phyloP scores from a whole-genome alignment of 306 rosid species.

The Pyrus betulifolia region DNA sequence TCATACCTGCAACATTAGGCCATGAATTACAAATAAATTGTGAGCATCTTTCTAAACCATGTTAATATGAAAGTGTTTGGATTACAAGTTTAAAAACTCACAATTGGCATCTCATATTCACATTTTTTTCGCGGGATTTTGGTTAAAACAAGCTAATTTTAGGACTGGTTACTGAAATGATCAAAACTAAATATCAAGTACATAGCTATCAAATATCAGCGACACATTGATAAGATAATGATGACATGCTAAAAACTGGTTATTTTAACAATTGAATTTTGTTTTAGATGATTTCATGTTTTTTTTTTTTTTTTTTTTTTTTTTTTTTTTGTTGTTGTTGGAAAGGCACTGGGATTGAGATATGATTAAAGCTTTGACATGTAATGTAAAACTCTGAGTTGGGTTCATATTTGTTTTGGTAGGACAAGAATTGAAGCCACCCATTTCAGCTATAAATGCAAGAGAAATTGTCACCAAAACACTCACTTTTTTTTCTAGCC shows the following conservation, averaged over 20 bases:
- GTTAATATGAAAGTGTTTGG: not conserved
- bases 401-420: constrained; percentile 6
- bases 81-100: not conserved
- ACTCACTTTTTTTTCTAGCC: not conserved
- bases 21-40: not conserved
- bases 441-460: constrained; percentile 5
- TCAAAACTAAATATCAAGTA: no score
- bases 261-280: no score
- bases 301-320: not conserved
- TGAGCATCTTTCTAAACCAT: not conserved
- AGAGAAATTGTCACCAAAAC: not conserved
- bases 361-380: constrained; percentile 8
- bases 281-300: not conserved
- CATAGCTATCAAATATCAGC: not conserved
- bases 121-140: not conserved
- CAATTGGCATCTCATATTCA: not conserved
- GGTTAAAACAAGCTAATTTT: not conserved
- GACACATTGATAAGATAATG: not conserved
- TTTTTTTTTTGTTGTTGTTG: no score
- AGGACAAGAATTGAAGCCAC: not conserved
- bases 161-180: no score
- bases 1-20: not conserved
- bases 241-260: not conserved
- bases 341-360: not conserved
- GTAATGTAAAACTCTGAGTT: not conserved